A percentile compares a stretch with the other conserved stretches of the same genome.
phyloP scores from a whole-genome alignment of 1,139 yeast genomes.

The Hyphopichia wangnamkhiaoensis region DNA sequence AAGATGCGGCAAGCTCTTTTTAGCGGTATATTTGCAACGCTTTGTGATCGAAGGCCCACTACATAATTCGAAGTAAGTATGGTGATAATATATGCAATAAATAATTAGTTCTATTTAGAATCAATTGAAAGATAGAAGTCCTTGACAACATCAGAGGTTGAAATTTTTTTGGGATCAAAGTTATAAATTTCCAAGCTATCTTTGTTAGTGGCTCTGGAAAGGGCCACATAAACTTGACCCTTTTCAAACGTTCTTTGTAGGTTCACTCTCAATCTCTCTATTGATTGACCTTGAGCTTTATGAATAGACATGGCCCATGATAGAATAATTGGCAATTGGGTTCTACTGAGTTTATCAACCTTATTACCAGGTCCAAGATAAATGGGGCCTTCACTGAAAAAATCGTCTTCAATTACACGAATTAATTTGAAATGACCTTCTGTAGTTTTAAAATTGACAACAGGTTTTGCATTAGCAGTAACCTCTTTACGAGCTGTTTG shows the following conservation, averaged over 20 bases:
- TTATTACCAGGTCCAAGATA: constrained; percentile 1
- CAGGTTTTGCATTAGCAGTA: constrained; percentile 44
- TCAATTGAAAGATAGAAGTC: constrained; percentile 53
- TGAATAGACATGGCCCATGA: constrained; percentile 93
- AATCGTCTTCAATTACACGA: neutral
- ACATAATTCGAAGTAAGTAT: no score
- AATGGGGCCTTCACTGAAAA: constrained; percentile 1
- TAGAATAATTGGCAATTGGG: constrained; percentile 70
- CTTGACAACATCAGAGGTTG: constrained; percentile 66
- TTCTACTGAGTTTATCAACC: constrained; percentile 48
- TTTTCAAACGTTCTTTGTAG: constrained; percentile 70
- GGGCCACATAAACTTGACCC: constrained; percentile 89
- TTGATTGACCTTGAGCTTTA: constrained; percentile 90
- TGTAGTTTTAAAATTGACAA: constrained; percentile 53
- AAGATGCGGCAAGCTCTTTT: no score
- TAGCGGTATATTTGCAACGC: no score
- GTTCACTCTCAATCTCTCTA: constrained; percentile 76
- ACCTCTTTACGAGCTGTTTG: constrained; percentile 33
- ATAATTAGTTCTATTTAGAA: no score
- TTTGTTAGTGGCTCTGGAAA: constrained; percentile 81
- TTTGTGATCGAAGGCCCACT: no score
- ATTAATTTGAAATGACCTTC: constrained; percentile 15
- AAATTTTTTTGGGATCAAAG: constrained; percentile 62
- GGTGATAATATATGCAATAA: no score
- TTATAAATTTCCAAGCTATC: constrained; percentile 74